Base-by-base conservation (phyloP, 2,329 filamentous ascomycete genomes). In the Helotiales sp. region DNA sequence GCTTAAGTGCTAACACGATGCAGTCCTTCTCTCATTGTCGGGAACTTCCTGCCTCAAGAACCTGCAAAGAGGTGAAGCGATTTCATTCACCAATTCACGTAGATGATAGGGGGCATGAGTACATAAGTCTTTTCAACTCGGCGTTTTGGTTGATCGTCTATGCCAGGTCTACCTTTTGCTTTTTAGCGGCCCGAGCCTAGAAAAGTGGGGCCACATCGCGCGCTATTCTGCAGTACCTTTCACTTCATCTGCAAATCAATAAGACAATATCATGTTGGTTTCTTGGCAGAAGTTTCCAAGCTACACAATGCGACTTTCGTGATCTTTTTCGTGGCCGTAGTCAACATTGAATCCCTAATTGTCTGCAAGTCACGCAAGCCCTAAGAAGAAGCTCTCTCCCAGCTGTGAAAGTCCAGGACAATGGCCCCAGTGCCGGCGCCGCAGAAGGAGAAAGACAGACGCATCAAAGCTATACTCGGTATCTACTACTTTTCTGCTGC, bases 41-140 rank as follows among this genome's bases (percentile, higher is more conserved):
- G 95, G 50, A 99, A 99, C 71, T 99, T 99, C 73, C 75, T 99
- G 61, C 95, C 95, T 2, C 92, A 96, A 71, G 86, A 92, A 68
- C 85, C 87, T 57, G 74, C 75, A 52, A 74, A 76, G 61, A 74
- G 75, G 67, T 70, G 54, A 66, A 53, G 4, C 33, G 12, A 33
- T 38, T 54, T 74, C 61, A 70, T 22, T 61, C 66, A 56, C 58
- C 47, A 46, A 50, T 65, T 65, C 62, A 55, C 53, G 48, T 65
- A 61, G 46, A 58, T 63, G 40, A 27, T 58, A 60, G 52, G 58
- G 59, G 19, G 38, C n/a, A 42, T 15, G 40, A 54, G 52, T 60
- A 65, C 55, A 58, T 54, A 60, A 47, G 51, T 34, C n/a, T 50
- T 30, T 36, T 52, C 27, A 30, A 38, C 25, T 46, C 40, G 49